phyloP scores from a whole-genome alignment of 352 stramenopile species.

The Phytopythium helicoides region DNA sequence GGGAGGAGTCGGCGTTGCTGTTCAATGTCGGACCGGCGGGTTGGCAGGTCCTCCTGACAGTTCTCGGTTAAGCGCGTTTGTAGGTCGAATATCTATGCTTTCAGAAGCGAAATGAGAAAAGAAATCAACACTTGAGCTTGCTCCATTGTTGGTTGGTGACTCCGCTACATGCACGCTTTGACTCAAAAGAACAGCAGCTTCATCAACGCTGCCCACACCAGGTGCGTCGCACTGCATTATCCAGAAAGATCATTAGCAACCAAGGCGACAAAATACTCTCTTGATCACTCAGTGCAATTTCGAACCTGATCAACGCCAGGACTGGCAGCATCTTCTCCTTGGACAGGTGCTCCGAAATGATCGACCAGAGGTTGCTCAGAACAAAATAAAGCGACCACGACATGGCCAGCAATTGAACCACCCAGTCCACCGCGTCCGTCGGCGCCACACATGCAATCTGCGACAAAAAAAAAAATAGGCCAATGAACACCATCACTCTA shows the following conservation, averaged over 20 bases:
- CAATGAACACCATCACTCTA: neutral
- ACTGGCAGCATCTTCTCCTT: slow-evolving; percentile 89
- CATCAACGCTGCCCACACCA: slow-evolving; percentile 82
- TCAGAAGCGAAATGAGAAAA: neutral
- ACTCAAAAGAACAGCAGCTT: slow-evolving; percentile 87
- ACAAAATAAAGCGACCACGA: slow-evolving; percentile 85
- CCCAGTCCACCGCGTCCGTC: slow-evolving; percentile 75
- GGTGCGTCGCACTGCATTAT: slow-evolving; percentile 59
- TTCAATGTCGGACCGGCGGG: no score
- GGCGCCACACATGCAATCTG: slow-evolving; percentile 79
- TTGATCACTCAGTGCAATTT: no score
- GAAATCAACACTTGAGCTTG: neutral
- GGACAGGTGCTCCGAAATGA: slow-evolving; percentile 74
- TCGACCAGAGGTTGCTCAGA: slow-evolving; percentile 71
- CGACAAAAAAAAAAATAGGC: neutral
- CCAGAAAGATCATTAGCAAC: slow-evolving; percentile 4
- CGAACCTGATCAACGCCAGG: slow-evolving; percentile 82
- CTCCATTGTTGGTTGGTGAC: slow-evolving; percentile 7
- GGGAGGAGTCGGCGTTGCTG: neutral
- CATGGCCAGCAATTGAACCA: slow-evolving; percentile 78
- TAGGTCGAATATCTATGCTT: no score
- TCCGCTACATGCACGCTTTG: neutral
- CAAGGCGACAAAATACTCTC: no score
- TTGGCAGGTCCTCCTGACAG: no score
- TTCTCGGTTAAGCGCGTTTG: no score